These are phyloP conservation scores for Aureobasidium sp. DNA, from an alignment of 2,329 filamentous ascomycete genomes.

Conservation along the genomic window DNA sequence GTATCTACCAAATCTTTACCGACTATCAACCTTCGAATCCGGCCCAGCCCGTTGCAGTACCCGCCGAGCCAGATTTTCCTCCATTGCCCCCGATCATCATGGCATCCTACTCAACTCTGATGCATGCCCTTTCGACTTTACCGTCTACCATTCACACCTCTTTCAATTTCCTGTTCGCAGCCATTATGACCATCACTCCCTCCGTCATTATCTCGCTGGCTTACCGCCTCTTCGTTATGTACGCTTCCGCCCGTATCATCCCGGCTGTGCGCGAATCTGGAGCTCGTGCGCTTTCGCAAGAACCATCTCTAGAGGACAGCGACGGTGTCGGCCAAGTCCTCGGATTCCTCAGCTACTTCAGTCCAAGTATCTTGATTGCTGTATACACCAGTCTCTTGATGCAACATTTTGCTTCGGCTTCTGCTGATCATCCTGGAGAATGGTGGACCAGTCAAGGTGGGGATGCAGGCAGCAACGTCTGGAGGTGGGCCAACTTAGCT, in stretches of 20 bases:
- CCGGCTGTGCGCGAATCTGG: slow-evolving; percentile 85
- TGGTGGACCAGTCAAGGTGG: slow-evolving; percentile 84
- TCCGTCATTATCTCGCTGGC: slow-evolving; percentile 92
- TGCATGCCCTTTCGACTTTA: slow-evolving; percentile 75
- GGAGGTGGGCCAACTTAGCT: slow-evolving; percentile 88
- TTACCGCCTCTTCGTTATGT: slow-evolving; percentile 91
- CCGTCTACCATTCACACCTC: slow-evolving; percentile 75
- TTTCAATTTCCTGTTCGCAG: slow-evolving; percentile 79
- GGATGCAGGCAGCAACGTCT: slow-evolving; percentile 73
- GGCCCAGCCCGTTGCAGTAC: slow-evolving; percentile 40
- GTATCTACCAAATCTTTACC: slow-evolving; percentile 98
- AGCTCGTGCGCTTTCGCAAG: slow-evolving; percentile 71
- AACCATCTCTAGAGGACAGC: slow-evolving; percentile 70
- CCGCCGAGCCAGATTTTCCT: slow-evolving; percentile 75
- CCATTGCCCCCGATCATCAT: slow-evolving; percentile 97
- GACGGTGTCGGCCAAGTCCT: slow-evolving; percentile 74
- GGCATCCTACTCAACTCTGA: slow-evolving; percentile 89
- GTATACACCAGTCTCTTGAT: slow-evolving; percentile 93
- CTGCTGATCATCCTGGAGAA: slow-evolving; percentile 46
- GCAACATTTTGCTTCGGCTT: slow-evolving; percentile 82
- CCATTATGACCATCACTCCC: slow-evolving; percentile 89
- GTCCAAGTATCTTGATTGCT: slow-evolving; percentile 85
- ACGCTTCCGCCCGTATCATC: slow-evolving; percentile 91
- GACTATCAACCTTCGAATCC: slow-evolving; percentile 79
- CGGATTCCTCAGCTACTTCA: slow-evolving; percentile 85